Evolutionary conservation across 768 basidiomycete species (phyloP), one percentile per base, ranked within the genome.

Genomic region (Suillus luteus): DNA sequence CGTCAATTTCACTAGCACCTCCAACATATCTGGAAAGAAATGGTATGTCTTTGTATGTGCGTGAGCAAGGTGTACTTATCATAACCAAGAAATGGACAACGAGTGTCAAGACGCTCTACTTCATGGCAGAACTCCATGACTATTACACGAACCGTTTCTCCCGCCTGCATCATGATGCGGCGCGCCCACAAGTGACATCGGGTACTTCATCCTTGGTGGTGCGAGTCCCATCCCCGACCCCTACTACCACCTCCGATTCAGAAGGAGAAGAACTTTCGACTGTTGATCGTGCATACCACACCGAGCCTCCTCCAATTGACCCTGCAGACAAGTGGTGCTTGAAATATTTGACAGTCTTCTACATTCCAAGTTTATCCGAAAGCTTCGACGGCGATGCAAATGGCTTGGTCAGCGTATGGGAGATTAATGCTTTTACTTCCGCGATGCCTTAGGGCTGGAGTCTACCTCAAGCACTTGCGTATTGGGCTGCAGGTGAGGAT

Each of bases 61-160:
- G 31, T 17, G n/a, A 55, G 19, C 46, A 14, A 17, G 10, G 8
- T 5, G 7, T 22, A 24, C 48, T n/a, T 11, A 51, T 63, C 35
- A 12, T 22, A 19, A 33, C 43, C 41, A 84, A 83, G 55, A 77
- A 76, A 10, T 85, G 84, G 84, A 80, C 79, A 68, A 79, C 82
- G 10, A 84, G 77, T 64, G 84, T 85, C 38, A 83, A 85, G 66
- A 81, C 83, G 0, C 73, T 79, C 0, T 81, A 82, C 61, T 85
- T 85, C 59, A 81, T 83, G 2, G 74, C 83, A 43, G 78, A 76
- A 2, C 64, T 80, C 5, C 69, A 75, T 14, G 79, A 82, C 64
- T 75, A 78, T 64, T 78, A 76, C 55, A 61, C 71, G 2, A 70
- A 71, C 41, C 66, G 73, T 22, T 57, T 55, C 40, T 57, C 55